Percentiles rank a stretch among this genome's conserved stretches.
These are phyloP conservation scores for Lentinus brumalis DNA, from an alignment of 768 basidiomycete species.

Conservation along the genomic window DNA sequence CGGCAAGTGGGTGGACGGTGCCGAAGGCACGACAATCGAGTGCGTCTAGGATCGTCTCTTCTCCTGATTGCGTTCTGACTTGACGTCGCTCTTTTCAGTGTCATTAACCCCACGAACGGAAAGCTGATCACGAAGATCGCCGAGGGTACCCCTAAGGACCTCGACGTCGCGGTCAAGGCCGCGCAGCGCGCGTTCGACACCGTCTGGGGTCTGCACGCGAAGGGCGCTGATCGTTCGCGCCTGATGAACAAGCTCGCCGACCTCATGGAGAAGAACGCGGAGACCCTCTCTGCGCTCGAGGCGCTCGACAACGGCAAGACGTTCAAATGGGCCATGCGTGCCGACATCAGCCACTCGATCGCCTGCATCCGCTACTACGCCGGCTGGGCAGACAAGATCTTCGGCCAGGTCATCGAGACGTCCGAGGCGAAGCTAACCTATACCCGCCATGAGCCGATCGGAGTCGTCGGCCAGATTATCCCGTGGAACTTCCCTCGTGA, in stretches of 20 bases:
- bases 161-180: slow-evolving; percentile 73
- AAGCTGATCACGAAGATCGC: slow-evolving; percentile 58
- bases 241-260: slow-evolving; percentile 65
- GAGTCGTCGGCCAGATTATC: slow-evolving; percentile 60
- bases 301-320: slow-evolving; percentile 70
- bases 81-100: slow-evolving; percentile 34
- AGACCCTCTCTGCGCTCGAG: slow-evolving; percentile 75
- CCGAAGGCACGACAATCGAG: slow-evolving; percentile 66
- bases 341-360: slow-evolving; percentile 52
- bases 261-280: slow-evolving; percentile 60
- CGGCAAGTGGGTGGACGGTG: slow-evolving; percentile 64
- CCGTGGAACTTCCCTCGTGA: slow-evolving; percentile 66
- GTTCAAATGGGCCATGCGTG: slow-evolving; percentile 46
- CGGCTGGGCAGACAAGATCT: slow-evolving; percentile 88
- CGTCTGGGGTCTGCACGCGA: slow-evolving; percentile 65
- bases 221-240: slow-evolving; percentile 53
- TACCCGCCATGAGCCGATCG: slow-evolving; percentile 63
- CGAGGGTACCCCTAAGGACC: slow-evolving; percentile 66
- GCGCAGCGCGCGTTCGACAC: slow-evolving; percentile 67
- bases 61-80: not conserved
- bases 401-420: slow-evolving; percentile 75
- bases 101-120: slow-evolving; percentile 68
- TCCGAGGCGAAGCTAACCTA: slow-evolving; percentile 51
- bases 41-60: slow-evolving; percentile 37
- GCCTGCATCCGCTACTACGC: slow-evolving; percentile 74